A percentile compares a stretch with the other conserved stretches of the same genome.
Conservation (phyloP, 2,329 filamentous ascomycete genomes). For the Cladophialophora chaetospira region DNA sequence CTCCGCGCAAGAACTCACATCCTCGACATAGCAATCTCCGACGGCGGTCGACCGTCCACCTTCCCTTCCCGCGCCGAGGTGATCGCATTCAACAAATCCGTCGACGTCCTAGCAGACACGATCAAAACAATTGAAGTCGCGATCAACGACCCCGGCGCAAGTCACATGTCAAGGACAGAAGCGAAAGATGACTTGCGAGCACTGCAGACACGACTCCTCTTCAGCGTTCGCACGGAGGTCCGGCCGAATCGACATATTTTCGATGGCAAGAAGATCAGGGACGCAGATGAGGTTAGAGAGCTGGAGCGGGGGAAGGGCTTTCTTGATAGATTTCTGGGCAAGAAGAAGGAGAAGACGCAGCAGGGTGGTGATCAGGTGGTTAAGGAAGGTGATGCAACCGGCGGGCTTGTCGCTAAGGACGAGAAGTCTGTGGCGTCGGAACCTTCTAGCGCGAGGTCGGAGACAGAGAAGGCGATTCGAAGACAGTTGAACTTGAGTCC, state of each 20-base stretch:
- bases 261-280: slow-evolving; percentile 30
- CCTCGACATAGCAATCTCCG: slow-evolving; percentile 74
- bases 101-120: slow-evolving; percentile 66
- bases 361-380: no score
- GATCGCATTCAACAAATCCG: slow-evolving; percentile 65
- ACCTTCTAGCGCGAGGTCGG: slow-evolving; percentile 1
- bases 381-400: background rate
- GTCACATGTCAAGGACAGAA: slow-evolving; percentile 70
- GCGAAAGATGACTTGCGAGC: slow-evolving; percentile 75
- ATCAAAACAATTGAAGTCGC: slow-evolving; percentile 60
- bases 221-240: slow-evolving; percentile 68
- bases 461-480: slow-evolving; percentile 23
- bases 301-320: slow-evolving; percentile 28
- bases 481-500: slow-evolving; percentile 21
- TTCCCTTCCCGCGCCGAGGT: slow-evolving; percentile 38
- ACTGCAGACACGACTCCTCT: slow-evolving; percentile 71
- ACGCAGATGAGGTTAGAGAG: slow-evolving; percentile 18
- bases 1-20: slow-evolving; percentile 67
- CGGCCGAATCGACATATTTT: slow-evolving; percentile 54
- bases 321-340: slow-evolving; percentile 29
- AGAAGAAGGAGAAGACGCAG: slow-evolving; percentile 5
- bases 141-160: slow-evolving; percentile 75
- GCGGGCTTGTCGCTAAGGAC: background rate
- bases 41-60: slow-evolving; percentile 48
- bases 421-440: background rate